A percentile compares a stretch with the other conserved stretches of the same genome.
These are phyloP conservation scores for Lentinula novae-zelandiae DNA, from an alignment of 1,284 basidiomycete genomes.

Conservation along the genomic window DNA sequence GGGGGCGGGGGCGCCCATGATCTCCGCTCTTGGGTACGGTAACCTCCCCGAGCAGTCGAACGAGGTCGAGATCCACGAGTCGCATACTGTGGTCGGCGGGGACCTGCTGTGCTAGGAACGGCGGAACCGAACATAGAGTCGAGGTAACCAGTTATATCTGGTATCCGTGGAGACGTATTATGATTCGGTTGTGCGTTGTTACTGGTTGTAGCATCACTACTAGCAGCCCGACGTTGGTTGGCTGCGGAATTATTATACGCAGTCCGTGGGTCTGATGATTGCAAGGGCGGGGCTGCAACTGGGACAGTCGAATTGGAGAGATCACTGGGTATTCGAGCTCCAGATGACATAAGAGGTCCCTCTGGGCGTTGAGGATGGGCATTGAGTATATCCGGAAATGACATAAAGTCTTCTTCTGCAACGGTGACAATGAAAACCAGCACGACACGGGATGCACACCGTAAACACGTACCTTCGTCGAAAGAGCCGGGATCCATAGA, in stretches of 20 bases:
- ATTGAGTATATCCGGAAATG: too few relatives aligned
- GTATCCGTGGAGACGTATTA: not conserved
- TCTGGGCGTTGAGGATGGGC: too few relatives aligned
- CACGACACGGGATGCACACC: not conserved
- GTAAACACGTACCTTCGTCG: not conserved
- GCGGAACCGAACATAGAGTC: not conserved
- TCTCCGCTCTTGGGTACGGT: constrained; percentile 24
- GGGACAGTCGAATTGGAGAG: not conserved
- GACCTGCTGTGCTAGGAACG: not conserved
- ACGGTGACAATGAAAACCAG: not conserved
- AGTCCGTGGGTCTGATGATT: not conserved
- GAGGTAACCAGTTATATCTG: not conserved
- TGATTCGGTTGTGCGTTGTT: not conserved
- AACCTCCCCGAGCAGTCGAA: constrained; percentile 1
- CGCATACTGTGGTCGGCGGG: not conserved
- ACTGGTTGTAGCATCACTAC: not conserved
- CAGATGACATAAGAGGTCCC: not conserved
- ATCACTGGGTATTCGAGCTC: not conserved
- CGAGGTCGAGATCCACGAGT: not conserved
- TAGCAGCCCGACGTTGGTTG: not conserved
- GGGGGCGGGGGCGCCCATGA: constrained; percentile 49
- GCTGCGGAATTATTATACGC: not conserved
- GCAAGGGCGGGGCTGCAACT: not conserved
- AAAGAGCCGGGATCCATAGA: not conserved
- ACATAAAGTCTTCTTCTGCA: not conserved